Base-by-base conservation (phyloP, 2,329 filamentous ascomycete species). In the Conoideocrella luteorostrata region DNA sequence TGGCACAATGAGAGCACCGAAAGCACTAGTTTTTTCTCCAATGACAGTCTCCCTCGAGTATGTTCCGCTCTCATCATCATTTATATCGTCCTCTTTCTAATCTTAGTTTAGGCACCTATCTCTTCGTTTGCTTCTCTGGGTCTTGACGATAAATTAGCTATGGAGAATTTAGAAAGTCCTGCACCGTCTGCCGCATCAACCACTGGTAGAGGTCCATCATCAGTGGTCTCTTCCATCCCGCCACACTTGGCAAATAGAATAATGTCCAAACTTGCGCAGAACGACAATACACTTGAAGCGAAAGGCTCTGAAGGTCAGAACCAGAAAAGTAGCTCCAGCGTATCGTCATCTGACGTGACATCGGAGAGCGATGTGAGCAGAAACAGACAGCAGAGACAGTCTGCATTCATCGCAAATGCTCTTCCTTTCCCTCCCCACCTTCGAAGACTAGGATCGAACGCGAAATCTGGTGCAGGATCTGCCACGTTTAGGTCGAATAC, bases 21-120 rank as follows among this genome's bases (percentile, higher is more conserved):
- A 7, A 54, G 46, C 22, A 46, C 47, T 3, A 50, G 58, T 17
- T 63, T 63, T 41, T 61, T 60, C 23, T 50, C 49, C 1, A 43
- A 50, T 2, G 50, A 56, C 12, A 43, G 39, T 6, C 23, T 50
- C 11, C 53, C 52, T 1, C 43, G 45, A 28, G 59, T 61, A 45
- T 32, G 47, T 13, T 9, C 4, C 13, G 13, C 20, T n/a, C 18
- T 29, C 5, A 12, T 22, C 17, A 10, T 4, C 28, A 5, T 24
- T 12, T n/a, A 17, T 29, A 12, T n/a, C n/a, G 12, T 32, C 13
- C n/a, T 20, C 10, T 13, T 29, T 13, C 32, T 54, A 50, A 50
- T 51, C 11, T 5, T 17, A 21, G 23, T 10, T 7, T 28, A 64
- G 61, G 57, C 56, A 5, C 59, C 59, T 2, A 50, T 63, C 5